Percentiles rank a stretch among this genome's conserved stretches.
Conservation (phyloP, 176 grass and related monocot species). For the Saccharum spontaneum region DNA sequence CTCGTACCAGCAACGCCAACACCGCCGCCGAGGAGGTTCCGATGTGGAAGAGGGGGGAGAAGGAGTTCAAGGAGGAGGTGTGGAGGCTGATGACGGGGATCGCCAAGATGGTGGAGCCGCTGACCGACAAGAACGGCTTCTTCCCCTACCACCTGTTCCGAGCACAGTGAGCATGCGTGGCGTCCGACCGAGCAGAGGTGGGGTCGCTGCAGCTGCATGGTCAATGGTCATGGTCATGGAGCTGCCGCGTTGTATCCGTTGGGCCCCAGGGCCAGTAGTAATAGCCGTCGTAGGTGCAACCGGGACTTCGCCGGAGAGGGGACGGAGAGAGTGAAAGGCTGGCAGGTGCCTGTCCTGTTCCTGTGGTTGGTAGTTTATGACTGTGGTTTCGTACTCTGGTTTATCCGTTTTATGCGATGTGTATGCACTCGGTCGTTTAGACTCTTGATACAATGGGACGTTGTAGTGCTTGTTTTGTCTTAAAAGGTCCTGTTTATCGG, state of each 20-base stretch:
- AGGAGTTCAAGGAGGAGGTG: conserved; percentile 46
- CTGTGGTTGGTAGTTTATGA: too few relatives aligned
- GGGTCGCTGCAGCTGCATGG: neutral
- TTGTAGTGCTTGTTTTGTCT: neutral
- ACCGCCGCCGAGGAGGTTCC: neutral
- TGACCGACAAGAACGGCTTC: conserved; percentile 51
- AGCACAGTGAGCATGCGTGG: neutral
- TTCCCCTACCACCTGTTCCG: conserved; percentile 61
- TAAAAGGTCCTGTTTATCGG: too few relatives aligned
- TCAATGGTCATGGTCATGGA: too few relatives aligned
- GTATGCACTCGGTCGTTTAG: neutral
- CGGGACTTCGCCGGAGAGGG: too few relatives aligned
- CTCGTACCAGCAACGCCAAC: neutral
- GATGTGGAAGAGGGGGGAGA: conserved; percentile 29
- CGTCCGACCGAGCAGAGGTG: neutral
- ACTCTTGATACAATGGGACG: neutral
- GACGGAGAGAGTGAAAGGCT: too few relatives aligned
- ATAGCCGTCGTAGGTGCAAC: too few relatives aligned
- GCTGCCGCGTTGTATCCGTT: too few relatives aligned
- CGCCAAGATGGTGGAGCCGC: conserved; percentile 57
- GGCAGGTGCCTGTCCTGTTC: too few relatives aligned
- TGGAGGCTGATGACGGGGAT: conserved; percentile 55
- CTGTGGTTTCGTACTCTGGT: too few relatives aligned
- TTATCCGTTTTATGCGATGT: neutral
- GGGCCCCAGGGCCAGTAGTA: too few relatives aligned